These are phyloP conservation scores for Licmophora abbreviata DNA, from an alignment of 108 stramenopile species.

Conservation along the genomic window DNA sequence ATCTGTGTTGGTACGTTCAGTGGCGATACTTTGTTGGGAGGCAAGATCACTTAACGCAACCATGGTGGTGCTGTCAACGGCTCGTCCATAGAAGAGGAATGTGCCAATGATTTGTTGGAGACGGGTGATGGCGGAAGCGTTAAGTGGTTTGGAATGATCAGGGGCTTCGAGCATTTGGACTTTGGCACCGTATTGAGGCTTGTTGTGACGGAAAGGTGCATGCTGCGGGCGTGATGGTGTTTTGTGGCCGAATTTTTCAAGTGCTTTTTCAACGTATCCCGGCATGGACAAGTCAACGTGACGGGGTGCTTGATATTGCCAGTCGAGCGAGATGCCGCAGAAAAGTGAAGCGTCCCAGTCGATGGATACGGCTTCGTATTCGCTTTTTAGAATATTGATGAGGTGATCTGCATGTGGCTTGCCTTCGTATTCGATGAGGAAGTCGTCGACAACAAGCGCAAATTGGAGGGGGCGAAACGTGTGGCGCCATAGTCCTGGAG, in stretches of 20 bases:
- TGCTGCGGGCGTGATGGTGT: slow-evolving; percentile 23
- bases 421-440: slow-evolving; percentile 30
- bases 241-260: slow-evolving; percentile 23
- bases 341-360: slow-evolving; percentile 21
- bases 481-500: slow-evolving; percentile 32
- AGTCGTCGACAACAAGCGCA: slow-evolving; percentile 46
- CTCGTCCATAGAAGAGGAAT: slow-evolving; percentile 33
- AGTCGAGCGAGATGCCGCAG: slow-evolving; percentile 25
- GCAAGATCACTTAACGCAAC: slow-evolving; percentile 14
- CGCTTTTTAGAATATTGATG: slow-evolving; percentile 13
- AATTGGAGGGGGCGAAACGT: slow-evolving; percentile 15
- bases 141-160: slow-evolving; percentile 13
- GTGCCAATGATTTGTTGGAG: slow-evolving; percentile 31
- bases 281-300: slow-evolving; percentile 32
- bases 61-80: slow-evolving; percentile 28
- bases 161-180: slow-evolving; percentile 18
- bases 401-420: slow-evolving; percentile 28
- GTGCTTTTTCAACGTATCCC: slow-evolving; percentile 24
- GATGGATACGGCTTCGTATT: slow-evolving; percentile 6
- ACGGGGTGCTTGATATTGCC: slow-evolving; percentile 33
- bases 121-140: slow-evolving; percentile 9
- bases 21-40: slow-evolving; percentile 19
- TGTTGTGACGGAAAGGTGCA: slow-evolving; percentile 19
- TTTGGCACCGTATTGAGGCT: slow-evolving; percentile 29
- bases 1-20: slow-evolving; percentile 7